Percentiles rank a stretch among this genome's conserved stretches.
These are phyloP conservation scores for Tulasnella sp. DNA, from an alignment of 768 basidiomycete genomes.

Conservation along the genomic window DNA sequence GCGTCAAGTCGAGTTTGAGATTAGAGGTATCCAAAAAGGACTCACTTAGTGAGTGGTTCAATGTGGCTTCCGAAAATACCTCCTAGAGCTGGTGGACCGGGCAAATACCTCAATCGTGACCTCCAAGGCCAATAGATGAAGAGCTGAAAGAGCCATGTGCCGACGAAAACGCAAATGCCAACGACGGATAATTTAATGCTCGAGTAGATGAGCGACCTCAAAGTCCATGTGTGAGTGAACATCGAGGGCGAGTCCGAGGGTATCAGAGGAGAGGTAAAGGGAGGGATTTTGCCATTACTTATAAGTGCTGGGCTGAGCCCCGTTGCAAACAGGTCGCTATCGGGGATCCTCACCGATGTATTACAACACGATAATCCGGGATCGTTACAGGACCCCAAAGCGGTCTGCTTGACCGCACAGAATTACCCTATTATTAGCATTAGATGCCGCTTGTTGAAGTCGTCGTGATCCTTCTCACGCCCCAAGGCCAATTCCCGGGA, in stretches of 20 bases:
- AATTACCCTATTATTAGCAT: too few relatives aligned
- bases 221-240: neutral
- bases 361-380: too few relatives aligned
- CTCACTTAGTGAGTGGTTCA: neutral
- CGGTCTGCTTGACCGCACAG: too few relatives aligned
- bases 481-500: too few relatives aligned
- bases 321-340: too few relatives aligned
- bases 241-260: neutral
- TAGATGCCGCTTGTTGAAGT: too few relatives aligned
- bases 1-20: neutral
- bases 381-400: too few relatives aligned
- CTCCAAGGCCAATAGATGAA: constrained; percentile 13
- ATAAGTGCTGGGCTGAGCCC: too few relatives aligned
- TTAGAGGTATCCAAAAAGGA: neutral
- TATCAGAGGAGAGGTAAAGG: neutral
- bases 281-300: neutral
- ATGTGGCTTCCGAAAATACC: constrained; percentile 8
- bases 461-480: too few relatives aligned
- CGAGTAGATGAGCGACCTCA: neutral
- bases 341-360: too few relatives aligned
- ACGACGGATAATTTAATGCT: neutral
- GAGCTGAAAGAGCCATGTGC: constrained; percentile 6
- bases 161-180: neutral
- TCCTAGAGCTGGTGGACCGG: constrained; percentile 4
- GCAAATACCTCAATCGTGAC: constrained; percentile 10